Conservation (phyloP, 2,329 filamentous ascomycete species). For the Colletotrichum coccodes region DNA sequence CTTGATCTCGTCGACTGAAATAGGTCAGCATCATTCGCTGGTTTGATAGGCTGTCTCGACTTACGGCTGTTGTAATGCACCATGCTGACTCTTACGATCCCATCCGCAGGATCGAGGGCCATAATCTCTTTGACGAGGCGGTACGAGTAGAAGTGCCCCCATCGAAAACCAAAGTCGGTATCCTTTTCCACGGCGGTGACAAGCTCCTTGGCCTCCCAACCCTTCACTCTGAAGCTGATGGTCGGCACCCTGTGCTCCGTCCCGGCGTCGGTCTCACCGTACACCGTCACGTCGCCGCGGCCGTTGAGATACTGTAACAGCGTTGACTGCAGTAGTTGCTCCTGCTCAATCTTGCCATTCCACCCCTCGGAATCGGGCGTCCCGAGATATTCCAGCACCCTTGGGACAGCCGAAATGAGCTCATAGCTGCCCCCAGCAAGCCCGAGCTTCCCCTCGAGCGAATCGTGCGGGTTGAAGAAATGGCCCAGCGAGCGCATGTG, state of each 20-base stretch:
- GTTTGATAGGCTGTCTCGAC: slow-evolving; percentile 39
- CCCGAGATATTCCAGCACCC: slow-evolving; percentile 70
- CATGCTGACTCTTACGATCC: slow-evolving; percentile 76
- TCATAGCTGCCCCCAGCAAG: slow-evolving; percentile 79
- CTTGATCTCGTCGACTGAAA: slow-evolving; percentile 65
- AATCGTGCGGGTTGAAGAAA: slow-evolving; percentile 72
- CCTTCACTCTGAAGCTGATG: slow-evolving; percentile 73
- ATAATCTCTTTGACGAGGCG: slow-evolving; percentile 69
- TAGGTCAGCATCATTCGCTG: neutral
- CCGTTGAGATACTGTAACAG: slow-evolving; percentile 68
- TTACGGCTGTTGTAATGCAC: slow-evolving; percentile 78
- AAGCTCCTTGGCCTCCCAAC: slow-evolving; percentile 63
- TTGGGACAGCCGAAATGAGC: slow-evolving; percentile 69
- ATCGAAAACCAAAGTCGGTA: slow-evolving; percentile 70
- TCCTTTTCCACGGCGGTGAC: slow-evolving; percentile 70
- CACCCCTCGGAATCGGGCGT: slow-evolving; percentile 52
- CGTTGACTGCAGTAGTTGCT: slow-evolving; percentile 66
- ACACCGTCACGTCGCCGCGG: slow-evolving; percentile 64
- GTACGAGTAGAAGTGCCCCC: slow-evolving; percentile 76
- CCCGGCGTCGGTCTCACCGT: slow-evolving; percentile 63
- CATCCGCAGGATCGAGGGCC: slow-evolving; percentile 63
- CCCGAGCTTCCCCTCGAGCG: slow-evolving; percentile 74
- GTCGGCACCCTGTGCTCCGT: slow-evolving; percentile 67
- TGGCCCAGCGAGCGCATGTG: slow-evolving; percentile 68
- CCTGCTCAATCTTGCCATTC: slow-evolving; percentile 65